phyloP scores from a whole-genome alignment of 495 filamentous ascomycete species.

The Cercophora scortea region DNA sequence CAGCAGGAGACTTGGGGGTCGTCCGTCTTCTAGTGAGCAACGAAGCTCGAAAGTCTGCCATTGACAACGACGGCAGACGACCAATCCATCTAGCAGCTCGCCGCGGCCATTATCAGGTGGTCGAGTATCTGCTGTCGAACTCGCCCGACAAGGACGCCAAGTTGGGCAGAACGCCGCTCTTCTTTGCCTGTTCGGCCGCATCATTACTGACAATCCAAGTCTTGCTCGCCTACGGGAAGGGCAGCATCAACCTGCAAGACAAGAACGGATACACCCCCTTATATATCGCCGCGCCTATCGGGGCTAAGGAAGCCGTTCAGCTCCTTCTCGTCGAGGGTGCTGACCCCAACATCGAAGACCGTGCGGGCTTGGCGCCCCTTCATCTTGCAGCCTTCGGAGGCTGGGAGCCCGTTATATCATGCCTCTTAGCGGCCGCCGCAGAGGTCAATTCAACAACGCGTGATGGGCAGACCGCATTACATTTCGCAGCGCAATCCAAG shows the following conservation, averaged over 20 bases:
- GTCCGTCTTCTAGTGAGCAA: conserved; percentile 10
- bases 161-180: conserved; percentile 5
- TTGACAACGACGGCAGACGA: not conserved
- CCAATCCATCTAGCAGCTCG: conserved; percentile 7
- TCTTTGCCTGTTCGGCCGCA: conserved; percentile 10
- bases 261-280: conserved; percentile 12
- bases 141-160: conserved; percentile 1
- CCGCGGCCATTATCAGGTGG: conserved; percentile 1
- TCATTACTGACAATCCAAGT: conserved; percentile 12
- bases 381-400: conserved; percentile 13
- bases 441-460: not conserved
- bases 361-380: conserved; percentile 13
- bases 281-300: conserved; percentile 16
- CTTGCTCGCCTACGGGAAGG: conserved; percentile 12
- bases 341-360: conserved; percentile 1
- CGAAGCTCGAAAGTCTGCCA: not conserved
- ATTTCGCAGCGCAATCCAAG: not conserved
- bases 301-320: conserved; percentile 9
- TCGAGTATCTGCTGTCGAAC: conserved; percentile 3
- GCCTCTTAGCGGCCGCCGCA: conserved; percentile 6
- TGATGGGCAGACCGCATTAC: conserved; percentile 3
- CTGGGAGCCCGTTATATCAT: conserved; percentile 9
- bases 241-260: conserved; percentile 12
- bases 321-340: conserved; percentile 11
- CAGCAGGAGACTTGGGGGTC: conserved; percentile 4